A percentile compares a stretch with the other conserved stretches of the same genome.
phyloP scores from a whole-genome alignment of 2,329 filamentous ascomycete genomes.

The Calycina marina region DNA sequence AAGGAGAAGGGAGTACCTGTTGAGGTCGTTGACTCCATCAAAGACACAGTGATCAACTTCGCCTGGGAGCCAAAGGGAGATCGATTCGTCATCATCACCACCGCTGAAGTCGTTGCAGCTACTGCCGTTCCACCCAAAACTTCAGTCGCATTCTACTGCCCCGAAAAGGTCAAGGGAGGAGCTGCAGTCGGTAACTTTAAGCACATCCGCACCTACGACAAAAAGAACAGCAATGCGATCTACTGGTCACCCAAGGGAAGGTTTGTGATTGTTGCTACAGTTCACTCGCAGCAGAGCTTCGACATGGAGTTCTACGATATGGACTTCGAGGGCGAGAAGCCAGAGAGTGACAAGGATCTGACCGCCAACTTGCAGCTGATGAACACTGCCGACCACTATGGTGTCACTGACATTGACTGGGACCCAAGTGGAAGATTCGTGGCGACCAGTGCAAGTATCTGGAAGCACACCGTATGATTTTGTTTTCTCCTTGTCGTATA shows the following conservation, averaged over 20 bases:
- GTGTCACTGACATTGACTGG: constrained; percentile 96
- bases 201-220: constrained; percentile 85
- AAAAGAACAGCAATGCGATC: constrained; percentile 99
- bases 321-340: constrained; percentile 95
- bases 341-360: constrained; percentile 83
- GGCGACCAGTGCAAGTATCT: constrained; percentile 81
- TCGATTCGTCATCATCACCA: constrained; percentile 93
- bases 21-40: constrained; percentile 93
- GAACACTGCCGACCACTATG: constrained; percentile 90
- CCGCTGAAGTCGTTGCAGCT: constrained; percentile 63
- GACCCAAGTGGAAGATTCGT: constrained; percentile 93
- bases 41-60: constrained; percentile 98
- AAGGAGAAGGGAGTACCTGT: constrained; percentile 96
- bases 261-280: constrained; percentile 87
- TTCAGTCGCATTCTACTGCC: constrained; percentile 87
- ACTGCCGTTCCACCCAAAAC: constrained; percentile 87
- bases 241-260: constrained; percentile 97
- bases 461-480: constrained; percentile 91
- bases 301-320: constrained; percentile 97
- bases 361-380: constrained; percentile 91
- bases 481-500: neutral
- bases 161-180: constrained; percentile 82
- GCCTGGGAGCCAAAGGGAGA: constrained; percentile 98
- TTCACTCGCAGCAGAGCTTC: constrained; percentile 82
- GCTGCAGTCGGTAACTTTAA: constrained; percentile 80